Evolutionary conservation across 495 filamentous ascomycete species (phyloP).

Genomic region (Collariella sp.): DNA sequence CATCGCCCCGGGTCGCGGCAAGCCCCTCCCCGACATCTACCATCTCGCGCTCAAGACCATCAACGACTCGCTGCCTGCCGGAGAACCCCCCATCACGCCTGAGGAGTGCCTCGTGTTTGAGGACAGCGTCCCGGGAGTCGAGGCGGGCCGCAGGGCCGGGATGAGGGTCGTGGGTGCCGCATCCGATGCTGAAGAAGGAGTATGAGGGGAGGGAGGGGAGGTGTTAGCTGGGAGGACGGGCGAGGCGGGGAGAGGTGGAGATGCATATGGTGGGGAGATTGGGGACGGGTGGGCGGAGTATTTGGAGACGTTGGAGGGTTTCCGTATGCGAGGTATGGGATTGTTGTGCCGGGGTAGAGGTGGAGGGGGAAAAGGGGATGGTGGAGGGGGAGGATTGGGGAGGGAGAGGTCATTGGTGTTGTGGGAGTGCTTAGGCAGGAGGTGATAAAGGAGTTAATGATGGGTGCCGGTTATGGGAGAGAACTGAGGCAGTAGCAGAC

Average conservation of each 20-base stretch:
- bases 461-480: no score
- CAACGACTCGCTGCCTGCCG: slow-evolving; percentile 55
- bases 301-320: slow-evolving; percentile 54
- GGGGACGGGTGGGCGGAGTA: slow-evolving; percentile 70
- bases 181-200: slow-evolving; percentile 66
- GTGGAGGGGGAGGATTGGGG: slow-evolving; percentile 11
- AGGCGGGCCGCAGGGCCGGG: slow-evolving; percentile 81
- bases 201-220: slow-evolving; percentile 67
- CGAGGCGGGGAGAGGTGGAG: slow-evolving; percentile 47
- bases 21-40: slow-evolving; percentile 94
- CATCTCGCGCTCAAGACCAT: slow-evolving; percentile 76
- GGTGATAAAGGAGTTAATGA: not conserved
- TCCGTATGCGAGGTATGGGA: slow-evolving; percentile 65
- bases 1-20: slow-evolving; percentile 72
- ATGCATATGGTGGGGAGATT: slow-evolving; percentile 45
- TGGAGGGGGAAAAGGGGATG: slow-evolving; percentile 33
- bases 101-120: slow-evolving; percentile 96
- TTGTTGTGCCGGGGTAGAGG: slow-evolving; percentile 37
- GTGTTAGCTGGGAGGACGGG: slow-evolving; percentile 79
- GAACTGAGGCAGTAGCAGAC: no score
- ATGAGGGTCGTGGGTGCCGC: slow-evolving; percentile 94
- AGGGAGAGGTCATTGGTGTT: slow-evolving; percentile 16
- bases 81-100: slow-evolving; percentile 57
- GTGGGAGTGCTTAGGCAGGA: slow-evolving; percentile 16
- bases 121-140: slow-evolving; percentile 86